These are phyloP conservation scores for Spathaspora sp. DNA, from an alignment of 1,139 yeast species.

Conservation along the genomic window DNA sequence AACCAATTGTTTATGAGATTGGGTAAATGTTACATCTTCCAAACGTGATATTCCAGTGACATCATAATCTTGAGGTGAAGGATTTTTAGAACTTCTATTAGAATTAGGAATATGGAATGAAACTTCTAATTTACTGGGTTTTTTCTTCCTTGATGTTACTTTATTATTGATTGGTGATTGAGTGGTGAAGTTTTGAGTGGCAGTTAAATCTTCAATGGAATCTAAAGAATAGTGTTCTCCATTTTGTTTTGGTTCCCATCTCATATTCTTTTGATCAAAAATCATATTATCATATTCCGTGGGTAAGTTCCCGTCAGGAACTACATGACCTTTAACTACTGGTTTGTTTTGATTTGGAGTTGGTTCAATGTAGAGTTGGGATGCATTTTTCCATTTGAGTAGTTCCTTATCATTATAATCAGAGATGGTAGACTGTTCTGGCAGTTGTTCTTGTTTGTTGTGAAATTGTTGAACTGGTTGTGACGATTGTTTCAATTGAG, in stretches of 20 bases:
- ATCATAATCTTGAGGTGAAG: conserved; percentile 18
- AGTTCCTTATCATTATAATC: background rate
- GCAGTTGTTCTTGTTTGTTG: conserved; percentile 11
- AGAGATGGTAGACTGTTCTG: background rate
- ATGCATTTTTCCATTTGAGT: conserved; percentile 40
- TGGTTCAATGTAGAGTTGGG: conserved; percentile 24
- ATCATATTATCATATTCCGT: conserved; percentile 40
- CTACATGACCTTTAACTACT: conserved; percentile 28
- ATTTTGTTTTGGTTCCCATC: conserved; percentile 34
- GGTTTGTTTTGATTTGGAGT: background rate
- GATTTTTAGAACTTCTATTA: conserved; percentile 16
- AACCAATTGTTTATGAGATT: conserved; percentile 44
- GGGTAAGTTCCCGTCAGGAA: conserved; percentile 38
- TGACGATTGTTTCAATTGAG: background rate
- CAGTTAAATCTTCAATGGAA: conserved; percentile 41
- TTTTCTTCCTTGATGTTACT: conserved; percentile 9
- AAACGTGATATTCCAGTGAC: conserved; percentile 44
- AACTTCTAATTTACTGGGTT: conserved; percentile 30
- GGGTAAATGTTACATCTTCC: conserved; percentile 50
- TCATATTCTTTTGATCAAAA: conserved; percentile 35
- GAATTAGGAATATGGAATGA: conserved; percentile 41
- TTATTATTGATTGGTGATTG: conserved; percentile 4
- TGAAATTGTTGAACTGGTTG: conserved; percentile 1
- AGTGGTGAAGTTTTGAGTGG: background rate
- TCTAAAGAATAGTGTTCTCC: conserved; percentile 29